phyloP scores from a whole-genome alignment of 2,329 filamentous ascomycete genomes.

The Rugonectria rugulosa region DNA sequence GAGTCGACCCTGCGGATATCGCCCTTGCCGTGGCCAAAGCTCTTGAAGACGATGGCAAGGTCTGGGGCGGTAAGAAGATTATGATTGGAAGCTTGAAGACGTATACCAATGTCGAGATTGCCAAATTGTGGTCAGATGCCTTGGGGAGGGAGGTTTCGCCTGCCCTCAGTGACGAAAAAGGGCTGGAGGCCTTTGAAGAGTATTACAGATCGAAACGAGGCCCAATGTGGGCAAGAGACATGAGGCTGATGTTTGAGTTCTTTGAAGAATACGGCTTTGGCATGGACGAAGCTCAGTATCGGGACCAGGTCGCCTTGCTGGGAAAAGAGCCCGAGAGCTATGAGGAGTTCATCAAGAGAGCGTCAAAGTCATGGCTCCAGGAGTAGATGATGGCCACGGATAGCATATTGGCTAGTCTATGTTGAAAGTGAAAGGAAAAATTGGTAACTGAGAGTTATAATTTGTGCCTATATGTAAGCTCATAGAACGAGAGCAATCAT shows the following conservation, averaged over 20 bases:
- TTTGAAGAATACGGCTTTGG: conserved; percentile 15
- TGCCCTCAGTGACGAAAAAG: conserved; percentile 9
- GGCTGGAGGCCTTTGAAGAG: conserved; percentile 8
- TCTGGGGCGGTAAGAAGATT: conserved; percentile 23
- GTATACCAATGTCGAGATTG: conserved; percentile 10
- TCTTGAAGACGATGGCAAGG: conserved; percentile 15
- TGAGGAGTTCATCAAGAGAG: conserved; percentile 16
- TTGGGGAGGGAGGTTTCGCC: conserved; percentile 2
- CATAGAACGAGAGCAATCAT: no score
- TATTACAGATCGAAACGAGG: background rate
- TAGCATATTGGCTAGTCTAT: no score
- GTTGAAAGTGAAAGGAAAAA: no score
- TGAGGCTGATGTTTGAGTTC: conserved; percentile 22
- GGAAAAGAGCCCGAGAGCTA: conserved; percentile 13
- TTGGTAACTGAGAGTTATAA: no score
- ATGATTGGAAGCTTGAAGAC: conserved; percentile 22
- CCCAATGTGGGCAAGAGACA: conserved; percentile 11
- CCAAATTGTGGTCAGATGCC: conserved; percentile 18
- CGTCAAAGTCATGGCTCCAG: no score
- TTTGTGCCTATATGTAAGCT: no score
- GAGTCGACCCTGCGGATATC: conserved; percentile 20
- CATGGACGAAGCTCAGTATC: conserved; percentile 19
- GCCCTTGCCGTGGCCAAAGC: conserved; percentile 19
- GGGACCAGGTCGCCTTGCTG: conserved; percentile 18
- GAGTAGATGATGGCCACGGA: no score